Percentiles rank a stretch among this genome's conserved stretches.
phyloP scores from a whole-genome alignment of 495 filamentous ascomycete species.

The Neurospora tetraspora region DNA sequence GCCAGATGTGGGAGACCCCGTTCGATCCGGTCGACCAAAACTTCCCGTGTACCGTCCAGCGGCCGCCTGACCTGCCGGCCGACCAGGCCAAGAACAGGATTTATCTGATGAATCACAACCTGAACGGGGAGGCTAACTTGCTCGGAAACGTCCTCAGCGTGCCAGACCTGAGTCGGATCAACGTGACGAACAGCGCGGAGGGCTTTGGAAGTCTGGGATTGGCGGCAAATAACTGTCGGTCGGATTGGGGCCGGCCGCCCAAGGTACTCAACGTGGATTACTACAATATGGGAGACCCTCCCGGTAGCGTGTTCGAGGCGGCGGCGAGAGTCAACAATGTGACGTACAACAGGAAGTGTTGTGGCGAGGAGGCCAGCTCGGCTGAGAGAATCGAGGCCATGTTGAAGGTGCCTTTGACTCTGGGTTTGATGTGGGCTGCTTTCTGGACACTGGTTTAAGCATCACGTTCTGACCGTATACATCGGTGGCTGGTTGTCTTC shows the following conservation, averaged over 20 bases:
- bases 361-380: conserved; percentile 38
- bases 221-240: conserved; percentile 59
- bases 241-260: conserved; percentile 59
- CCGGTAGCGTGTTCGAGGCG: conserved; percentile 84
- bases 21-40: conserved; percentile 54
- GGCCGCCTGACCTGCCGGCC: conserved; percentile 50
- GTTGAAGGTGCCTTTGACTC: conserved; percentile 2
- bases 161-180: conserved; percentile 57
- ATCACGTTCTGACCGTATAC: not conserved
- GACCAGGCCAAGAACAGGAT: conserved; percentile 49
- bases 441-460: not conserved
- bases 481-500: not conserved
- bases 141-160: conserved; percentile 55
- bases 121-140: conserved; percentile 63
- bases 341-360: conserved; percentile 66
- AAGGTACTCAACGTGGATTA: conserved; percentile 88
- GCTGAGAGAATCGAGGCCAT: conserved; percentile 7
- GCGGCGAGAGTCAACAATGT: conserved; percentile 81
- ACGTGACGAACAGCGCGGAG: conserved; percentile 57
- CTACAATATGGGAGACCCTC: conserved; percentile 58
- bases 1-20: conserved; percentile 65
- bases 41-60: conserved; percentile 61
- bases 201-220: conserved; percentile 61
- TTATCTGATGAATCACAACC: conserved; percentile 90
- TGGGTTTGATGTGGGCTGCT: conserved; percentile 6